Conservation (phyloP, 148 eudicot species). For the Suaeda aralocaspica region DNA sequence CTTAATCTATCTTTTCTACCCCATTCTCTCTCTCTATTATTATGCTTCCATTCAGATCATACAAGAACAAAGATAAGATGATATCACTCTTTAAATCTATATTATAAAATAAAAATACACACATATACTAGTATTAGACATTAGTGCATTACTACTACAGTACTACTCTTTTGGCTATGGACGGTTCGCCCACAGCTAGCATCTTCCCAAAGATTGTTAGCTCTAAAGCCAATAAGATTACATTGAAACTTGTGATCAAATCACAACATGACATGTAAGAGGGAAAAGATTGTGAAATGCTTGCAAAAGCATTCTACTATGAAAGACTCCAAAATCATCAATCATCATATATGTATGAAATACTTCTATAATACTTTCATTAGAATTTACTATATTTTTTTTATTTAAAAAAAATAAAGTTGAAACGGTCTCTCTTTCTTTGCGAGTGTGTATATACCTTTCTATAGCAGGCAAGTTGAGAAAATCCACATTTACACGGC, state of each 20-base stretch:
- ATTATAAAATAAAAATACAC: neutral
- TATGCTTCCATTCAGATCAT: conserved; percentile 28
- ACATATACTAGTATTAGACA: neutral
- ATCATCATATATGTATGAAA: neutral
- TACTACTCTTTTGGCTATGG: too few species aligned
- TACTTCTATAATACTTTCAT: neutral
- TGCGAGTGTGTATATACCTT: too few species aligned
- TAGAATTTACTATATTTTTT: too few species aligned
- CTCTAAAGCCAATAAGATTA: conserved; percentile 14
- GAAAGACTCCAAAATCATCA: conserved; percentile 13
- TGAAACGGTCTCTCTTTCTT: too few species aligned
- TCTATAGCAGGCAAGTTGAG: too few species aligned
- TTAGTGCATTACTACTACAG: too few species aligned
- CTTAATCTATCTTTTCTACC: conserved; percentile 8
- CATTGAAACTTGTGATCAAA: conserved; percentile 19
- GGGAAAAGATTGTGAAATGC: conserved; percentile 17
- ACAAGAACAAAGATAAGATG: conserved; percentile 28
- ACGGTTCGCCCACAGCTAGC: conserved; percentile 11
- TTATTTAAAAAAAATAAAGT: too few species aligned
- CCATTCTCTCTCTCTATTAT: conserved; percentile 24
- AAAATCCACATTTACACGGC: too few species aligned
- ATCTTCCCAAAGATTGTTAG: conserved; percentile 12
- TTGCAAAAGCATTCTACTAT: conserved; percentile 14
- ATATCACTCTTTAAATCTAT: conserved; percentile 6
- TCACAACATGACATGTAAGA: conserved; percentile 26